Base-by-base conservation (phyloP, 768 basidiomycete genomes). In the Panaeolus papilionaceus region DNA sequence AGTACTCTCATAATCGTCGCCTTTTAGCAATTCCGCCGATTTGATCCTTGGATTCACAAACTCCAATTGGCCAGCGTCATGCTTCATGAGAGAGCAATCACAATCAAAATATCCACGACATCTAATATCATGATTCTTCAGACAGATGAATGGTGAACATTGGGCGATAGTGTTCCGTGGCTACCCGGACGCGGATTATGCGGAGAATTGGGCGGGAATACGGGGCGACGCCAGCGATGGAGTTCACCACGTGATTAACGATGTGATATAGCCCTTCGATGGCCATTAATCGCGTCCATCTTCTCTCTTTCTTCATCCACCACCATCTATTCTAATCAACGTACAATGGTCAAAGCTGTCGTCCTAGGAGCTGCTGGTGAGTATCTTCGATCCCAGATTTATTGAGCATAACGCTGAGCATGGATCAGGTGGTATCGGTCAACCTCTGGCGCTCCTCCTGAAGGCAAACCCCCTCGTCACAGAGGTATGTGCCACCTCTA, bases 331-430 rank as follows among this genome's bases (percentile, higher is more conserved):
- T 63, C 63, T 23, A 70, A 68, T 69, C 69, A 45, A 69, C 58
- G 44, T 65, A 78, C 68, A 71, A 85, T 85, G 84, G 83, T 86
- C 67, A 95, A 96, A 81, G 94, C 89, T 84, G 95, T 94, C 77
- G 95, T 99, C 72, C 96, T 99, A 77, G 96, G 96, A 79, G 96
- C 96, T 82, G 92, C 94, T 79, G 95, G 94, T 94, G 73, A 64
- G 81, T 54, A 4, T 38, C 10, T 38, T 28, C 45, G 44, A 65
- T 67, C 66, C 62, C 44, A n/a, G 9, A 2, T 16, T 26, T 33
- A 10, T 37, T 47, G 68, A 63, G 61, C 39, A 61, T 63, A 47
- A 45, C 67, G 65, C 67, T 40, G 63, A 28, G 39, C 49, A 51
- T 66, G 64, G 10, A 20, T 10, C 70, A 95, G 95, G 95, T 79